A percentile compares a stretch with the other conserved stretches of the same genome.
phyloP scores from a whole-genome alignment of 768 basidiomycete genomes.

The Kwoniella sp. region DNA sequence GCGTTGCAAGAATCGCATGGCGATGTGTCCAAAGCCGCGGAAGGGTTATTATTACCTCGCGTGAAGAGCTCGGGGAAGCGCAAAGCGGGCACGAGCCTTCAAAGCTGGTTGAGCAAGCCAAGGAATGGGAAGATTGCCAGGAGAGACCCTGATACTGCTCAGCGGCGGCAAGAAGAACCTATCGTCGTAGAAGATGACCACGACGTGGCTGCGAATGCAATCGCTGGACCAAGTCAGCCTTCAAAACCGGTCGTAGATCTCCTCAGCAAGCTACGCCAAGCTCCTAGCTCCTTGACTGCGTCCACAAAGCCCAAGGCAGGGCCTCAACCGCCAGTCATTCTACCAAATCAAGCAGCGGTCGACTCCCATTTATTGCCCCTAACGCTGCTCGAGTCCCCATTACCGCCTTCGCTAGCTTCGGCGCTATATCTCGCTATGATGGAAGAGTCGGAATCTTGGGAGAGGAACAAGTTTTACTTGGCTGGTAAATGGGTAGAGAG shows the following conservation, averaged over 20 bases:
- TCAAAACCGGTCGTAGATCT: conserved; percentile 11
- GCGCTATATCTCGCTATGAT: conserved; percentile 52
- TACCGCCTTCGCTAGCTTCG: conserved; percentile 47
- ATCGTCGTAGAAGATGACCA: neutral
- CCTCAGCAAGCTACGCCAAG: conserved; percentile 24
- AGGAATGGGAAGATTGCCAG: neutral
- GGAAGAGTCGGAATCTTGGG: conserved; percentile 49
- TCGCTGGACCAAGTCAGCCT: neutral
- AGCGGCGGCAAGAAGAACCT: neutral
- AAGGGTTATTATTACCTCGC: conserved; percentile 39
- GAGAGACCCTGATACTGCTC: neutral
- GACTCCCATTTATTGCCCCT: conserved; percentile 39
- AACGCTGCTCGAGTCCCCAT: conserved; percentile 44
- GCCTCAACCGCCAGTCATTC: conserved; percentile 45
- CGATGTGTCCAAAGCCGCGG: conserved; percentile 46
- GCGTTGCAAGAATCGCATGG: conserved; percentile 40
- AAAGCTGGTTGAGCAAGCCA: conserved; percentile 30
- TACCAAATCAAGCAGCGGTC: conserved; percentile 42
- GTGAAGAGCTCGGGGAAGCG: conserved; percentile 32
- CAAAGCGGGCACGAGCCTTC: conserved; percentile 25
- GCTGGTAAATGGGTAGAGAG: conserved; percentile 48
- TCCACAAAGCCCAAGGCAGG: conserved; percentile 20
- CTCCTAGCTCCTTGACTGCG: conserved; percentile 2
- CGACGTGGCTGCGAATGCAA: neutral
- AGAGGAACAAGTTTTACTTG: conserved; percentile 45